Evolutionary conservation across 2,329 filamentous ascomycete species (phyloP), one percentile per base, ranked within the genome.

Genomic region (Aspergillus luchuensis): DNA sequence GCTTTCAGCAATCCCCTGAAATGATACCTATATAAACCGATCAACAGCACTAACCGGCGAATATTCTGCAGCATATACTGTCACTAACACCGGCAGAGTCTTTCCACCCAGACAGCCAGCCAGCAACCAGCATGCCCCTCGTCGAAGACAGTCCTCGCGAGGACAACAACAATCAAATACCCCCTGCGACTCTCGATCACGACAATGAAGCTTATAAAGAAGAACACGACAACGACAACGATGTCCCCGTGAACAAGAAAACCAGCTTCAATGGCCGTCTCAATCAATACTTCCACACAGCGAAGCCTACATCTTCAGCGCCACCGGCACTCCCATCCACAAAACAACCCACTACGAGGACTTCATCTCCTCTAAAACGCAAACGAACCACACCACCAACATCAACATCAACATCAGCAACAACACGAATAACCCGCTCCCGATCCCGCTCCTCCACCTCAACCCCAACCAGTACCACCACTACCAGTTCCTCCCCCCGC

Each of bases 181-280:
- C 45, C 15, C 30, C 21, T 53, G 30, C 15, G 41, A 17, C 15
- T 4, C 33, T 13, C 17, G 15, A 23, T 39, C 8, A 10, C 2
- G 4, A 45, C 4, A 30, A 11, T 30, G 28, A 30, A 30, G 28
- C 28, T 19, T 3, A 51, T 30, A 25, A 15, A 8, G 38, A 45
- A 25, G 38, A 45, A 28, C 28, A 49, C 45, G 19, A 41, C 8
- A 57, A 51, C 41, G 51, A 63, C 4, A 58, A 70, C 1, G 69
- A 74, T 54, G 67, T 74, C 8, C 73, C 74, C 13, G 69, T 76
- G 56, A 72, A 76, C 63, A 72, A 67, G 41, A 61, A 61, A 4
- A 72, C 72, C 55, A 75, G 68, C 49, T 79, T 79, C 61, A 69
- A 77, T 47, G 76, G 76, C 13, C 65, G 61, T 15, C 64, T 79